Evolutionary conservation across 2,329 filamentous ascomycete genomes (phyloP).

Genomic region (Trichophyton benhamiae): DNA sequence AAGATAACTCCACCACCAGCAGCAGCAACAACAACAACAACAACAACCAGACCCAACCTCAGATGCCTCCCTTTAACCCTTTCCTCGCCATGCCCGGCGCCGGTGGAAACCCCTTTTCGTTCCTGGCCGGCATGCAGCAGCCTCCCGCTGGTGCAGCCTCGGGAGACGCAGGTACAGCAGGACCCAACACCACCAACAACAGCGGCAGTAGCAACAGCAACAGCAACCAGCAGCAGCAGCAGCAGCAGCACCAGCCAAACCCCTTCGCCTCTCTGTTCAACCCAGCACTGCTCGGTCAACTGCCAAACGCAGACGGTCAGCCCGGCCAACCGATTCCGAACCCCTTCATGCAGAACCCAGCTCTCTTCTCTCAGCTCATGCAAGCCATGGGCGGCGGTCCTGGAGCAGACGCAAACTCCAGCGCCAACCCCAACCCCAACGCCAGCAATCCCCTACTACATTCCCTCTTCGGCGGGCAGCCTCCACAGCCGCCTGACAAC

Average conservation of each 20-base stretch:
- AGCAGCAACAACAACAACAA: constrained; percentile 2
- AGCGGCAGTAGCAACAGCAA: constrained; percentile 17
- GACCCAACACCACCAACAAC: constrained; percentile 15
- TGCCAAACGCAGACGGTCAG: constrained; percentile 14
- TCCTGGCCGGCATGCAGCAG: constrained; percentile 37
- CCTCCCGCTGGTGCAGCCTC: constrained; percentile 3
- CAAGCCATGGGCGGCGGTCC: constrained; percentile 35
- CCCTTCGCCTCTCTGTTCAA: constrained; percentile 58
- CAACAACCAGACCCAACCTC: constrained; percentile 20
- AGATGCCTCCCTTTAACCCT: constrained; percentile 26
- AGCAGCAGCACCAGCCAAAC: constrained; percentile 39
- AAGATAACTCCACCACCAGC: constrained; percentile 21
- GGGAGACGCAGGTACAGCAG: constrained; percentile 17
- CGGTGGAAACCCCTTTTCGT: constrained; percentile 18
- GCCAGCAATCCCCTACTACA: constrained; percentile 20
- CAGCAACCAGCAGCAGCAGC: constrained; percentile 23
- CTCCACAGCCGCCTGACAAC: constrained; percentile 54
- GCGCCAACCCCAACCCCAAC: too few relatives aligned
- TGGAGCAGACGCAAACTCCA: constrained; percentile 1
- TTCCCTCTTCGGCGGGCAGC: constrained; percentile 32
- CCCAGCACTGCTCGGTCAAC: constrained; percentile 28
- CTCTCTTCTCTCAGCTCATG: constrained; percentile 46
- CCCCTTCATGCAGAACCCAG: constrained; percentile 48
- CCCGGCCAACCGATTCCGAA: constrained; percentile 36
- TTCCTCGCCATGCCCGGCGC: constrained; percentile 9